Percentiles rank a stretch among this genome's conserved stretches.
Conservation (phyloP, 257 asterid species). For the Nicotiana otophora region DNA sequence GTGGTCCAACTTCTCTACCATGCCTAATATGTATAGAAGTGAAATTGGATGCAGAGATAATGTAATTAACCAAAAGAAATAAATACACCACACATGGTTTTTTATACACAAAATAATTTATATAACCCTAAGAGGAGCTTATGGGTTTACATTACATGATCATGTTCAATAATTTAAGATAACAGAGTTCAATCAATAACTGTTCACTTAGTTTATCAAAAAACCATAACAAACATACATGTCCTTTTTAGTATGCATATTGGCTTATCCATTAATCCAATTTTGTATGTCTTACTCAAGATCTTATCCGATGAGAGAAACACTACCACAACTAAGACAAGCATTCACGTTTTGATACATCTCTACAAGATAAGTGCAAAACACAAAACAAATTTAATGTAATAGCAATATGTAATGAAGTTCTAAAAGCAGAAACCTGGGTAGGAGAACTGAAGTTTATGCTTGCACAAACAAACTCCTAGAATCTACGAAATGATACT, state of each 20-base stretch:
- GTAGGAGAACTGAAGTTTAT: neutral
- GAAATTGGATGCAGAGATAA: neutral
- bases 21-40: neutral
- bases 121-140: neutral
- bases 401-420: neutral
- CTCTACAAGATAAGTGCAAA: neutral
- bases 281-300: neutral
- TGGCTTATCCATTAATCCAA: neutral
- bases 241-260: neutral
- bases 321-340: slow-evolving; percentile 1
- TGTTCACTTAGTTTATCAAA: neutral
- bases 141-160: neutral
- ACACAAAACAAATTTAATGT: neutral
- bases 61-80: neutral
- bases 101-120: neutral
- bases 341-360: neutral
- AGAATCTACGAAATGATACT: neutral
- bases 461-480: neutral
- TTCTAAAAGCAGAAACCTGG: neutral
- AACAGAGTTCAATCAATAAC: neutral
- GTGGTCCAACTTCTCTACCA: neutral
- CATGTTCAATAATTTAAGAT: neutral
- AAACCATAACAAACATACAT: neutral
- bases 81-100: neutral
- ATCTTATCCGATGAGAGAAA: neutral